Percentiles rank a stretch among this genome's conserved stretches.
Conservation (phyloP, 2,329 filamentous ascomycete species). For the Sordariomycetes sp. region DNA sequence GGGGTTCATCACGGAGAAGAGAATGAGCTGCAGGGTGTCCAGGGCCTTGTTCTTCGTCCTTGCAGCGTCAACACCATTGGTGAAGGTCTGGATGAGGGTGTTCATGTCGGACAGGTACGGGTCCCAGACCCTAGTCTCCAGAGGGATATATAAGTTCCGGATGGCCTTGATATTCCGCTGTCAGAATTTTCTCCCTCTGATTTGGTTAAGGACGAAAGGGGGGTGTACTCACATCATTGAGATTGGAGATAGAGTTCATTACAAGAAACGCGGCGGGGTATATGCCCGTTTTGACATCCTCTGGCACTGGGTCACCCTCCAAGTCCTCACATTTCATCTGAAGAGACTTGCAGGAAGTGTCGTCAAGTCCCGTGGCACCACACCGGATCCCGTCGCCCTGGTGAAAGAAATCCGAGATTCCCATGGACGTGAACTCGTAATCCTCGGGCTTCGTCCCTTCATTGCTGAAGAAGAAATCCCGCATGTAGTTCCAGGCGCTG, state of each 20-base stretch:
- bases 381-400: background rate
- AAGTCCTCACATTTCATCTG: background rate
- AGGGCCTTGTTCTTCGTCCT: background rate
- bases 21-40: background rate
- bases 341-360: background rate
- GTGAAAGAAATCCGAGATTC: background rate
- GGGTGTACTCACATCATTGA: background rate
- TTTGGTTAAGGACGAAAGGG: background rate
- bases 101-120: background rate
- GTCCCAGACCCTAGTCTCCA: background rate
- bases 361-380: background rate
- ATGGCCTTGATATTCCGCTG: background rate
- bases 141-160: background rate
- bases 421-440: background rate
- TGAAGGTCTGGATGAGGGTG: background rate
- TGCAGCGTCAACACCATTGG: background rate
- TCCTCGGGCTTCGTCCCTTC: background rate
- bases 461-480: background rate
- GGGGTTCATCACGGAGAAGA: background rate
- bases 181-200: background rate
- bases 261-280: background rate
- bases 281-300: background rate
- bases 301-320: background rate
- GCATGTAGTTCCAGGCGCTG: background rate
- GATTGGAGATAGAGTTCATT: background rate